Evolutionary conservation across 164 flowering plant genomes (phyloP).

Genomic region (Annona cherimola): DNA sequence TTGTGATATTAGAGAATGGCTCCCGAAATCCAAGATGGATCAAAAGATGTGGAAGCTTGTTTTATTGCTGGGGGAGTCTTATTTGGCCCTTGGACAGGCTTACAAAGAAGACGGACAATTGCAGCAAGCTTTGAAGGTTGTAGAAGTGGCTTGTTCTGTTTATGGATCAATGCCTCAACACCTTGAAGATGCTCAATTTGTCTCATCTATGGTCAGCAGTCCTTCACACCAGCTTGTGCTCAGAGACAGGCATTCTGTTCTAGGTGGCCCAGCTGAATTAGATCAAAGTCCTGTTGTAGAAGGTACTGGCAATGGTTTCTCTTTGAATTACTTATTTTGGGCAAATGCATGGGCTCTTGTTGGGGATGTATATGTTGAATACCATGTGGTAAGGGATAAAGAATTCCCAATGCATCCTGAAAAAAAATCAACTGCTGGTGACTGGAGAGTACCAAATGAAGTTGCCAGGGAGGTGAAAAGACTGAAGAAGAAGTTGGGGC

Average conservation of each 20-base stretch:
- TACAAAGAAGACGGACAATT: slow-evolving; percentile 76
- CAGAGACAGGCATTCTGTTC: slow-evolving; percentile 10
- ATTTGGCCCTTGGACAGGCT: slow-evolving; percentile 91
- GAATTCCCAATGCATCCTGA: slow-evolving; percentile 28
- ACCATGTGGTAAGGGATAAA: slow-evolving; percentile 40
- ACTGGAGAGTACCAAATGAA: slow-evolving; percentile 73
- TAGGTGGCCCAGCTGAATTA: slow-evolving; percentile 13
- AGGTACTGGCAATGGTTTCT: slow-evolving; percentile 26
- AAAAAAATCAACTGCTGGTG: slow-evolving; percentile 25
- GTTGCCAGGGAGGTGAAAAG: slow-evolving; percentile 83
- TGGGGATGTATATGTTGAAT: slow-evolving; percentile 83
- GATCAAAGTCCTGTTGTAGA: slow-evolving; percentile 18
- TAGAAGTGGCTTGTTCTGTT: slow-evolving; percentile 75
- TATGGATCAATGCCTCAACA: slow-evolving; percentile 96
- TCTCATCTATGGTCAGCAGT: slow-evolving; percentile 60
- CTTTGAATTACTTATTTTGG: slow-evolving; percentile 73
- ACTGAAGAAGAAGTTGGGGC: slow-evolving; percentile 77
- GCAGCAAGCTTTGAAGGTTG: slow-evolving; percentile 74
- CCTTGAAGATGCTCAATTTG: slow-evolving; percentile 59
- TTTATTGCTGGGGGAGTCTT: slow-evolving; percentile 94
- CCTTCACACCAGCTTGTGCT: slow-evolving; percentile 13
- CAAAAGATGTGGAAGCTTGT: slow-evolving; percentile 90
- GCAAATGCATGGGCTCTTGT: slow-evolving; percentile 89
- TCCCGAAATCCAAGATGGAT: slow-evolving; percentile 80
- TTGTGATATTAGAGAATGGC: slow-evolving; percentile 93